Evolutionary conservation across 2,329 filamentous ascomycete genomes (phyloP).

Genomic region (Colletotrichum tropicicola): DNA sequence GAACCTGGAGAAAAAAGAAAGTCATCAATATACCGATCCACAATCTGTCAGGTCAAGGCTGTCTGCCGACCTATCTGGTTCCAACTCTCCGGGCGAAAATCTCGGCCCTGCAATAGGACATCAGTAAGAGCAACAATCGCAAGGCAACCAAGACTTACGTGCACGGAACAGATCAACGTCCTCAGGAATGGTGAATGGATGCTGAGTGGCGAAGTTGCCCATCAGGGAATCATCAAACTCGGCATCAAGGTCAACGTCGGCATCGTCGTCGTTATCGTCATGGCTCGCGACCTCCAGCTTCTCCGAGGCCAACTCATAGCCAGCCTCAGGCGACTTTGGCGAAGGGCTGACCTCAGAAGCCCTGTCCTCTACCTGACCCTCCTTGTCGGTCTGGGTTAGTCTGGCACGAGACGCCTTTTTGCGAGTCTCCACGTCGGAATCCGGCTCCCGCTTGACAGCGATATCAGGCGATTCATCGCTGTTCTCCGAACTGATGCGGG

Average conservation of each 20-base stretch:
- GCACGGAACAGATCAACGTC: conserved; percentile 12
- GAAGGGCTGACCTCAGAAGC: neutral
- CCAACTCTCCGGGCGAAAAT: no score
- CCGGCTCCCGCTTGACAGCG: conserved; percentile 13
- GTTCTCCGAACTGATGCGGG: neutral
- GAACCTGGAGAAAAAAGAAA: conserved; percentile 38
- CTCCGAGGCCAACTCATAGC: neutral
- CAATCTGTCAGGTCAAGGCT: neutral
- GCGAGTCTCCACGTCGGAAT: neutral
- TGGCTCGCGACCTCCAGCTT: conserved; percentile 11
- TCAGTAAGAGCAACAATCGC: neutral
- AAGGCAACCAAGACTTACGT: no score
- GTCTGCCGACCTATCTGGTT: conserved; percentile 9
- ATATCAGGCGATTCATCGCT: neutral
- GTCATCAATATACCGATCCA: conserved; percentile 26
- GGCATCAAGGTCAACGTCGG: neutral
- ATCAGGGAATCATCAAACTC: conserved; percentile 1
- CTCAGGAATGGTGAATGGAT: neutral
- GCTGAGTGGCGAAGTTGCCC: neutral
- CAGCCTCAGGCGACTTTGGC: neutral
- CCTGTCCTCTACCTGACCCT: neutral
- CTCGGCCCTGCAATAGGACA: no score
- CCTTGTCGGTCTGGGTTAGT: neutral
- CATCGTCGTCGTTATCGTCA: neutral
- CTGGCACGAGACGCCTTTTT: neutral